A percentile compares a stretch with the other conserved stretches of the same genome.
Evolutionary conservation across 2,329 filamentous ascomycete species (phyloP).

Genomic region (Neonectria magnoliae): DNA sequence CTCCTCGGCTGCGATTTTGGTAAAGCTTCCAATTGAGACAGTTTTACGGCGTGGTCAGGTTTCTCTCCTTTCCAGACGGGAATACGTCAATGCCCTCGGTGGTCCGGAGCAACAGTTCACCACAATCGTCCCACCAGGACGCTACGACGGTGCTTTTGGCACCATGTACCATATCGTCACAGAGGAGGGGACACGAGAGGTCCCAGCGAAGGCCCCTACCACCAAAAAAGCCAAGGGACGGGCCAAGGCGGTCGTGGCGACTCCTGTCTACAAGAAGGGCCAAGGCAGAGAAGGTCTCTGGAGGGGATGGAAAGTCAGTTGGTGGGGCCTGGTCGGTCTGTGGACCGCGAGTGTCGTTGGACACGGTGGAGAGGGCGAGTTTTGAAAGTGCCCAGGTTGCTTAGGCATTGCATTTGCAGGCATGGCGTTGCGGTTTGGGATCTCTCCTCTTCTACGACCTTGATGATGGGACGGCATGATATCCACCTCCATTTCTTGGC

Average conservation of each 20-base stretch:
- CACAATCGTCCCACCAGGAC: conserved; percentile 82
- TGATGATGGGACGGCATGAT: conserved; percentile 54
- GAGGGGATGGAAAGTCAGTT: conserved; percentile 80
- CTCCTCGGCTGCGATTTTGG: conserved; percentile 80
- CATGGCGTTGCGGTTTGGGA: conserved; percentile 49
- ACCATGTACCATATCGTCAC: conserved; percentile 89
- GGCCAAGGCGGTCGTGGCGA: conserved; percentile 40
- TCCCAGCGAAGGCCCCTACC: conserved; percentile 47
- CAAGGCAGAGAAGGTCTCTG: conserved; percentile 76
- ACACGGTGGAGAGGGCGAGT: conserved; percentile 69
- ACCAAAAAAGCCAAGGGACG: conserved; percentile 48
- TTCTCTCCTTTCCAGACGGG: conserved; percentile 68
- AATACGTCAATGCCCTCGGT: conserved; percentile 61
- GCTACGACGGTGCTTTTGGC: conserved; percentile 86
- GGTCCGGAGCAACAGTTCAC: conserved; percentile 60
- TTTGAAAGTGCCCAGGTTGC: conserved; percentile 49
- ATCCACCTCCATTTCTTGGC: conserved; percentile 48
- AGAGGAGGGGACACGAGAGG: conserved; percentile 77
- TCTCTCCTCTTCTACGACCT: conserved; percentile 51
- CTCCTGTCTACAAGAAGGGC: conserved; percentile 61
- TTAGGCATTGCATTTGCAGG: conserved; percentile 43
- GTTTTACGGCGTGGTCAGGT: conserved; percentile 90
- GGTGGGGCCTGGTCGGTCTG: conserved; percentile 79
- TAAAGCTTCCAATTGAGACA: conserved; percentile 92
- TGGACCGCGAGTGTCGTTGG: conserved; percentile 76